A percentile compares a stretch with the other conserved stretches of the same genome.
Conservation (phyloP, 2,329 filamentous ascomycete genomes). For the Thelonectria rubi region DNA sequence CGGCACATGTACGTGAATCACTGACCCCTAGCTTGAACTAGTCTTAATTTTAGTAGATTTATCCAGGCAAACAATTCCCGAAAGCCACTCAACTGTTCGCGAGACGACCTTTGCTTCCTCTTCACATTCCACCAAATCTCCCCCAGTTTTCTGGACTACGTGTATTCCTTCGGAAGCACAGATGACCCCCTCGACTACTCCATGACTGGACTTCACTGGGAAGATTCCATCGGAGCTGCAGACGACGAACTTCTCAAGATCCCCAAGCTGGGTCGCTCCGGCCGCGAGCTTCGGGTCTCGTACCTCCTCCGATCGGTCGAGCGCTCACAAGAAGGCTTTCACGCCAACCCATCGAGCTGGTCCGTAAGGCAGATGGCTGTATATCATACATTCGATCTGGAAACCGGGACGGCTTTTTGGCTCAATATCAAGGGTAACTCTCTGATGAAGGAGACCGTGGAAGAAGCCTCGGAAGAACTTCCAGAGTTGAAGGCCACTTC, state of each 20-base stretch:
- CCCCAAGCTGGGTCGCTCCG: slow-evolving; percentile 20
- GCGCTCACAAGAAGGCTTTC: neutral
- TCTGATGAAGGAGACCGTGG: slow-evolving; percentile 13
- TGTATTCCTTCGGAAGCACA: slow-evolving; percentile 21
- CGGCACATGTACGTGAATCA: slow-evolving; percentile 10
- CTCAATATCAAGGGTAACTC: slow-evolving; percentile 26
- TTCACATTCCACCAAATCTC: slow-evolving; percentile 17
- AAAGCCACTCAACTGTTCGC: slow-evolving; percentile 13
- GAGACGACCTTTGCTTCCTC: neutral
- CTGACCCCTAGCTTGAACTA: neutral
- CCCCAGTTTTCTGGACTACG: slow-evolving; percentile 15
- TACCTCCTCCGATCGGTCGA: slow-evolving; percentile 27
- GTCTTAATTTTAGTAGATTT: slow-evolving; percentile 9
- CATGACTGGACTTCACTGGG: slow-evolving; percentile 18
- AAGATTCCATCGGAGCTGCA: slow-evolving; percentile 4
- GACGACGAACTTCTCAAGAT: neutral
- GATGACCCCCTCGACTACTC: slow-evolving; percentile 16
- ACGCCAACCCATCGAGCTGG: neutral
- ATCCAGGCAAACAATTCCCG: slow-evolving; percentile 11
- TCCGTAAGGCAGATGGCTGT: slow-evolving; percentile 28
- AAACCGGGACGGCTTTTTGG: slow-evolving; percentile 19
- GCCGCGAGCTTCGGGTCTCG: slow-evolving; percentile 14
- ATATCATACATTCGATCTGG: slow-evolving; percentile 28
- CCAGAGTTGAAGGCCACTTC: neutral
- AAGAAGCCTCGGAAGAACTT: slow-evolving; percentile 7